Conservation (phyloP, 176 grass and related monocot genomes). For the Hsuehochloa calcarea region DNA sequence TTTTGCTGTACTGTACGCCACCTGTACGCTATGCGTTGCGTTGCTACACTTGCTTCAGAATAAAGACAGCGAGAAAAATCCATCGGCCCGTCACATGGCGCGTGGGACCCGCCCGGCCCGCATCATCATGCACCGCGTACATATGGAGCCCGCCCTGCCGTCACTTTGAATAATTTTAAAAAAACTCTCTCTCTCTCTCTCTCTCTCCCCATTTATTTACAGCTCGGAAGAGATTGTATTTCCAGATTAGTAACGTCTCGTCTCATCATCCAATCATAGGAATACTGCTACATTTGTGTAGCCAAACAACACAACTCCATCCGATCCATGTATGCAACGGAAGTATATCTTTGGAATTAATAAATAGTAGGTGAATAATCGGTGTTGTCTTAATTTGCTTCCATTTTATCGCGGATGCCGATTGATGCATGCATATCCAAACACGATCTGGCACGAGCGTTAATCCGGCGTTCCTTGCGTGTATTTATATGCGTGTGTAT, state of each 20-base stretch:
- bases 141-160: slow-evolving; percentile 34
- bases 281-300: not conserved
- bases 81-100: slow-evolving; percentile 24
- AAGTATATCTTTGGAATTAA: slow-evolving; percentile 26
- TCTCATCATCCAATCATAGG: not conserved
- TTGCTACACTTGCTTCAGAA: slow-evolving; percentile 34
- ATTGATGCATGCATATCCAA: slow-evolving; percentile 21
- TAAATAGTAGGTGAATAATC: slow-evolving; percentile 10
- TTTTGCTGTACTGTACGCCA: slow-evolving; percentile 10
- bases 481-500: not conserved
- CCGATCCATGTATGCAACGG: not conserved
- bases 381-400: slow-evolving; percentile 31
- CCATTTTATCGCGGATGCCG: not conserved
- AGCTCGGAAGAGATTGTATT: not conserved
- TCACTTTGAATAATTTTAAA: slow-evolving; percentile 45
- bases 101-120: slow-evolving; percentile 7
- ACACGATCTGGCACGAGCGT: not conserved
- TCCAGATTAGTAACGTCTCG: not conserved
- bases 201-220: not conserved
- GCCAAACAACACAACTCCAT: not conserved
- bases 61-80: slow-evolving; percentile 33
- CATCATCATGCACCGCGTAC: slow-evolving; percentile 44
- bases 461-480: too few relatives aligned
- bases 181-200: not conserved
- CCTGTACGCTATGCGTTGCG: not conserved